Evolutionary conservation across 2,329 filamentous ascomycete species (phyloP), one percentile per base, ranked within the genome.

Genomic region (Moelleriella libera): DNA sequence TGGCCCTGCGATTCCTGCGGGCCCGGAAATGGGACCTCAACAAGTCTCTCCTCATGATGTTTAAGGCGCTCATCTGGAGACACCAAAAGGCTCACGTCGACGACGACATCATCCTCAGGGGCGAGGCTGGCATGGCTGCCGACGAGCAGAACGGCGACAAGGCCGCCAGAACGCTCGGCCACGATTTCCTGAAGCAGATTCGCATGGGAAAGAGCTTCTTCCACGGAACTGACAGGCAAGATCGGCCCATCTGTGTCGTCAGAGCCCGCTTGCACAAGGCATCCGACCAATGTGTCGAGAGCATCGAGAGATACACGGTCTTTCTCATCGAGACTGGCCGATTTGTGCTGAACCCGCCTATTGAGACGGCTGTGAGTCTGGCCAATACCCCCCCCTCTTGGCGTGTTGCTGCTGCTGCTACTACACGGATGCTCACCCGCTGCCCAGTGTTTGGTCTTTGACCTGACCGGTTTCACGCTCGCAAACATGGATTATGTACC

Each of bases 401-500:
- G 10, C 14, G 5, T 2, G 40, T 41, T n/a, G 10, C 14, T 41
- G 40, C 14, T 21, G 40, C 40, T 41, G 5, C 3, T 5, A 14
- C 4, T 7, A 41, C 3, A 41, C 3, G 6, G 7, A 7, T 41
- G 9, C 40, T 41, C 7, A 41, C 14, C 40, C 8, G 12, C 8
- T 9, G 34, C 21, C 9, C 31, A 94, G 86, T 92, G 87, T 32
- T 50, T 88, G 48, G 63, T 87, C 46, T 87, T 88, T 58, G 83
- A 88, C 61, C 81, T 87, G 74, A 82, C 74, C 7, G 71, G 76
- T 51, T 87, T 87, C 59, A 75, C 75, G 11, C 69, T 87, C 59
- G 72, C 78, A 8, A 87, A 88, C 63, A 86, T 88, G 73, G 83
- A 88, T 62, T 87, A 86, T 59, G 72, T 78, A 0, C 82, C 83